Evolutionary conservation across 345 rosid species (phyloP).

Genomic region (Brassica napus): Da-Ae NC_063434.1:3448001-3448500

Average conservation of each 20-base stretch:
- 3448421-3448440: neutral
- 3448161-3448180: constrained; percentile 9
- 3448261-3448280: constrained; percentile 15
- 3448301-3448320: constrained; percentile 31
- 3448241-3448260: neutral
- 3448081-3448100: neutral
- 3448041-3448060: constrained; percentile 77
- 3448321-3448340: constrained; percentile 9
- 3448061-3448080: constrained; percentile 46
- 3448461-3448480: neutral
- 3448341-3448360: neutral
- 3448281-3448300: neutral
- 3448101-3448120: constrained; percentile 22
- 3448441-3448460: neutral
- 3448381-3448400: neutral
- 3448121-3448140: constrained; percentile 21
- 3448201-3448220: constrained; percentile 8
- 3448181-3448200: neutral
- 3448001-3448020: neutral
- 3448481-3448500: too few species aligned
- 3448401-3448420: neutral
- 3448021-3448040: constrained; percentile 8
- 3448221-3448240: constrained; percentile 18
- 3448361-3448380: constrained; percentile 30
- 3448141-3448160: constrained; percentile 17